These are phyloP conservation scores for Candida glucosophila DNA, from an alignment of 1,139 yeast species.

Conservation along the genomic window DNA sequence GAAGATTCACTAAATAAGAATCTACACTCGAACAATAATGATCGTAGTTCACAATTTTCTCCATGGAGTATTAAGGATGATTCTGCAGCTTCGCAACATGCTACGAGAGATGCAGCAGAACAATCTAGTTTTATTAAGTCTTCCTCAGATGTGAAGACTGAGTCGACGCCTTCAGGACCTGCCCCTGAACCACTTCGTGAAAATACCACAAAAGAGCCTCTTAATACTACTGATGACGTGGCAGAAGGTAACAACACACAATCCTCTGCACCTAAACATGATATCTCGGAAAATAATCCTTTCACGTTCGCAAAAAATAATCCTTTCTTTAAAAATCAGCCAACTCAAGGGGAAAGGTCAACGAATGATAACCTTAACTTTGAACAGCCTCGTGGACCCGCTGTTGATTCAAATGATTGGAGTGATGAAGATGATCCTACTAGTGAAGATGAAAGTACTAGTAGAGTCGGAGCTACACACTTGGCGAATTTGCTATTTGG, in stretches of 20 bases:
- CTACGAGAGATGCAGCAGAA: too few relatives aligned
- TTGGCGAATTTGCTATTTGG: constrained; percentile 58
- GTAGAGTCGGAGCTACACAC: constrained; percentile 51
- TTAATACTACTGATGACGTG: too few relatives aligned
- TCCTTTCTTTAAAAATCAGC: constrained; percentile 43
- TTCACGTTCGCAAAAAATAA: constrained; percentile 7
- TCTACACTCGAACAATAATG: constrained; percentile 20
- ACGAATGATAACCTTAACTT: not conserved
- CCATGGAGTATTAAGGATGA: not conserved
- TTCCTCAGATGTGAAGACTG: too few relatives aligned
- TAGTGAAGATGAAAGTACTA: constrained; percentile 37
- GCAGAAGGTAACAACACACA: too few relatives aligned
- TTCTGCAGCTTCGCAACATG: not conserved
- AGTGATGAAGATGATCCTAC: constrained; percentile 52
- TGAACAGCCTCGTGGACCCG: not conserved
- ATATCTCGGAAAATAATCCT: too few relatives aligned
- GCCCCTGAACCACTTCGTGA: constrained; percentile 6
- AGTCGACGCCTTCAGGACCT: constrained; percentile 4
- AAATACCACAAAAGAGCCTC: constrained; percentile 18
- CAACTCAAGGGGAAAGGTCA: too few relatives aligned
- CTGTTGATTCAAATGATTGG: constrained; percentile 42
- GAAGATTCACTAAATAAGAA: constrained; percentile 34
- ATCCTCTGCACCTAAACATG: too few relatives aligned
- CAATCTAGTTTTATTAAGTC: too few relatives aligned
- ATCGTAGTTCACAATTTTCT: too few relatives aligned